Conservation (phyloP, 2,329 filamentous ascomycete genomes). For the Penicillium polonicum region DNA sequence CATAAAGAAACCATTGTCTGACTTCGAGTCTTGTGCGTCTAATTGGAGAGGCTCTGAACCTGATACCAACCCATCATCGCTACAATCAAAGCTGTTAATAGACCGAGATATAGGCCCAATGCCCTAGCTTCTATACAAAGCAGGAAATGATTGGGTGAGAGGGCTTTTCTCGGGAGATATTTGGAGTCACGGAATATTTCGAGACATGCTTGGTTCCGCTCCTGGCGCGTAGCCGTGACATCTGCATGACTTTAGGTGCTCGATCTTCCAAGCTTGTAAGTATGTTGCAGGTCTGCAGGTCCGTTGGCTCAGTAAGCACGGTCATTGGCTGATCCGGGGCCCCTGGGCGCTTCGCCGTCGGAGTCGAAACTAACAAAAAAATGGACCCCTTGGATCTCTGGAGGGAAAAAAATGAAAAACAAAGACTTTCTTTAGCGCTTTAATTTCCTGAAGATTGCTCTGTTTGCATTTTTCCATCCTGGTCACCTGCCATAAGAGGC, state of each 20-base stretch:
- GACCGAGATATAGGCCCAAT: constrained; percentile 5
- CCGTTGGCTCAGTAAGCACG: not conserved
- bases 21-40: constrained; percentile 5
- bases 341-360: constrained; percentile 15
- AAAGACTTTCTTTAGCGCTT: not conserved
- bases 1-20: constrained; percentile 13
- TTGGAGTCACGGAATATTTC: constrained; percentile 13
- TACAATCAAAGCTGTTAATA: constrained; percentile 15
- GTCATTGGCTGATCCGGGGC: constrained; percentile 12
- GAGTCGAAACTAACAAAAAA: not conserved
- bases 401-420: not conserved
- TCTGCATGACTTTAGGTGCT: not conserved
- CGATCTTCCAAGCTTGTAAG: not conserved
- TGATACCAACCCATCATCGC: constrained; percentile 3
- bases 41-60: constrained; percentile 15
- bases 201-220: constrained; percentile 14
- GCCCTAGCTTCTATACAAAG: constrained; percentile 3
- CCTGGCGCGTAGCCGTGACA: constrained; percentile 22
- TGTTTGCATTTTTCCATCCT: not conserved
- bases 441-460: not conserved
- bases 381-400: not conserved
- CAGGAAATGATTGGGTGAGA: constrained; percentile 17
- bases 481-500: not conserved
- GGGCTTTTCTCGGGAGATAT: constrained; percentile 11
- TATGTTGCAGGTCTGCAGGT: constrained; percentile 17